Evolutionary conservation across 192 early-diverging fungal species (phyloP).

Genomic region (Irineochytrium annulatum): DNA sequence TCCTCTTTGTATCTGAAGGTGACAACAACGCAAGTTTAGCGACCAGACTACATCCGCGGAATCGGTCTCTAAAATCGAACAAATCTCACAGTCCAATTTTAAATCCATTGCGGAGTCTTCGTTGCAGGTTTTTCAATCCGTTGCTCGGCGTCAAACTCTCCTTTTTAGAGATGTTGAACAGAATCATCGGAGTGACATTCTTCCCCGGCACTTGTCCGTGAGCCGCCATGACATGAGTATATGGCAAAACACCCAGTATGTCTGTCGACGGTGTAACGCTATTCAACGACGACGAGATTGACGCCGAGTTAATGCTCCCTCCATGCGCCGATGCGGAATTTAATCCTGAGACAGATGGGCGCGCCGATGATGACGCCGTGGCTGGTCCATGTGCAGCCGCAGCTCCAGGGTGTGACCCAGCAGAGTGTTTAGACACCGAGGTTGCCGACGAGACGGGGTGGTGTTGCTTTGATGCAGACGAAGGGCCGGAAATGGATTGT

Average conservation of each 20-base stretch:
- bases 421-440: background rate
- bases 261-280: background rate
- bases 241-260: background rate
- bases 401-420: background rate
- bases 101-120: slow-evolving; percentile 40
- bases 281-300: too few species aligned
- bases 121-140: slow-evolving; percentile 48
- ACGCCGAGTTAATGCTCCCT: too few species aligned
- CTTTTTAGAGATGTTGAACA: slow-evolving; percentile 55
- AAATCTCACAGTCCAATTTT: slow-evolving; percentile 48
- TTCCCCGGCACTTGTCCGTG: background rate
- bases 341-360: background rate
- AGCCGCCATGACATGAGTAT: background rate
- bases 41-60: too few species aligned
- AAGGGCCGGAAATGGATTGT: background rate
- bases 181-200: slow-evolving; percentile 29
- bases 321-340: background rate
- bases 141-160: slow-evolving; percentile 50
- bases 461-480: background rate
- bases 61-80: too few species aligned
- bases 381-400: background rate
- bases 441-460: background rate
- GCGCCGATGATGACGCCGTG: background rate
- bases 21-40: too few species aligned
- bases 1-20: slow-evolving; percentile 59